A percentile compares a stretch with the other conserved stretches of the same genome.
phyloP scores from a whole-genome alignment of 768 basidiomycete species.

The Podaxis sp. region DNA sequence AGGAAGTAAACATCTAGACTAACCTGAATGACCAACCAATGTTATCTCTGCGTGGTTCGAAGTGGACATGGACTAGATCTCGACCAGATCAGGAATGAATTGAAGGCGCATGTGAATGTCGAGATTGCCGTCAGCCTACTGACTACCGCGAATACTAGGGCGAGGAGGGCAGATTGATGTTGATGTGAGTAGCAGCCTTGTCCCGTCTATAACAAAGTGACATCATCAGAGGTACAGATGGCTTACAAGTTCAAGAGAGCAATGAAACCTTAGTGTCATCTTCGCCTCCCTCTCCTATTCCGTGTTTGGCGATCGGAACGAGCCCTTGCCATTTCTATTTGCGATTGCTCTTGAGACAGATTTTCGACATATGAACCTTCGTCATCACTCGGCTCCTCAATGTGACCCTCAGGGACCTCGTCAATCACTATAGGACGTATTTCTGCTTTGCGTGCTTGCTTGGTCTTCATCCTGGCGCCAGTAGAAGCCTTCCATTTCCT shows the following conservation, averaged over 20 bases:
- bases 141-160: no score
- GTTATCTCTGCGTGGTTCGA: neutral
- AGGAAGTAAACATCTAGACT: neutral
- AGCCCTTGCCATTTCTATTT: neutral
- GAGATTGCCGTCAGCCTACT: neutral
- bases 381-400: slow-evolving; percentile 1
- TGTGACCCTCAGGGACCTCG: neutral
- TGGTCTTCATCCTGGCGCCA: neutral
- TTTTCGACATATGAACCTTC: slow-evolving; percentile 1
- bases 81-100: neutral
- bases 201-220: neutral
- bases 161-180: neutral
- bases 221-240: neutral
- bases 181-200: neutral
- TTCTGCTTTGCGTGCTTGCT: neutral
- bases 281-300: slow-evolving; percentile 20
- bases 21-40: neutral
- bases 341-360: slow-evolving; percentile 24
- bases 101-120: neutral
- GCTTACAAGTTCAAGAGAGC: neutral
- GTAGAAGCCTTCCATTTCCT: slow-evolving; percentile 14
- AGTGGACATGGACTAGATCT: neutral
- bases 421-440: neutral
- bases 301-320: slow-evolving; percentile 7
- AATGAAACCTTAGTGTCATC: slow-evolving; percentile 1